Conservation (phyloP, 176 grass and related monocot species). For the Aegilops longissima region DNA sequence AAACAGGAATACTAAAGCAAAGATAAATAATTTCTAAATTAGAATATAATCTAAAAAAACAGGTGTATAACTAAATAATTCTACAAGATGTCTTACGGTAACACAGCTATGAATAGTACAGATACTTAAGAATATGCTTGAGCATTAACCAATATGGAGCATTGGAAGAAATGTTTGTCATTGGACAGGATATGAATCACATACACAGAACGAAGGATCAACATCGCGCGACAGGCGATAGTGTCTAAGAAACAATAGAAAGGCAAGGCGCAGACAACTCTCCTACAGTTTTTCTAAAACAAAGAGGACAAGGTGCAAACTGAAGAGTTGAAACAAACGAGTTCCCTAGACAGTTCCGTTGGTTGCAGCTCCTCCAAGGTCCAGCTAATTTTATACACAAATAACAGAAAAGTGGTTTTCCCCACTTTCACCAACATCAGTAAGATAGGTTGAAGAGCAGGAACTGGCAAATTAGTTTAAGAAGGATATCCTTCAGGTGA, state of each 20-base stretch:
- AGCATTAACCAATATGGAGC: neutral
- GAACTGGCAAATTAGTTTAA: neutral
- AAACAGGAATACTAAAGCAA: neutral
- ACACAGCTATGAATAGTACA: neutral
- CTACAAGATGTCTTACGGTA: neutral
- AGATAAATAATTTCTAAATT: neutral
- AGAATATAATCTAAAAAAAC: neutral
- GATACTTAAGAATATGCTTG: neutral
- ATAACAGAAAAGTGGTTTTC: neutral
- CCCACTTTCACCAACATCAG: neutral
- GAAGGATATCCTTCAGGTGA: neutral
- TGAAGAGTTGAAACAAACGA: neutral
- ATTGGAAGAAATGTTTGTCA: neutral
- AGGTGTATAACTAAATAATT: neutral
- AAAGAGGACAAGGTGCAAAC: neutral
- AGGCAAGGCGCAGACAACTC: neutral
- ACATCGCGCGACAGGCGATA: neutral
- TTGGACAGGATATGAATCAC: neutral
- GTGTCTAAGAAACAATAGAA: neutral
- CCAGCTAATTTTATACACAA: neutral
- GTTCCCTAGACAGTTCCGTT: neutral
- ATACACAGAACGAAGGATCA: slow-evolving; percentile 9
- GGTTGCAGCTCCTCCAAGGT: neutral
- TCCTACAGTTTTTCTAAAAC: neutral
- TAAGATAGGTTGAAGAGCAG: neutral